Percentiles rank a stretch among this genome's conserved stretches.
Conservation (phyloP, 139 green algal species). For the Ettlia oleoabundans region DNA sequence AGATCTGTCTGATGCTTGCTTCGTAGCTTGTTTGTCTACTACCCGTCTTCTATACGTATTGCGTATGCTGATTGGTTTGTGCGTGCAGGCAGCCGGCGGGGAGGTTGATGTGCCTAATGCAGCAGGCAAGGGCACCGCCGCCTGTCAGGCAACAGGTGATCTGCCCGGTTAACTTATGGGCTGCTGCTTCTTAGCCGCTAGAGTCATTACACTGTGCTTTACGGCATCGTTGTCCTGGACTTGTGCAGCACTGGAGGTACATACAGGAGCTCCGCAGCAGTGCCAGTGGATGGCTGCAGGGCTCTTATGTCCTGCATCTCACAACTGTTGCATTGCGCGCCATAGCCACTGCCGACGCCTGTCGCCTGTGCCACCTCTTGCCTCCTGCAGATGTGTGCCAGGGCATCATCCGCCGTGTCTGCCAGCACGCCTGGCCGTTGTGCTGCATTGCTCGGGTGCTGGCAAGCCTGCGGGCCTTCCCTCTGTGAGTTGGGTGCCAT, state of each 20-base stretch:
- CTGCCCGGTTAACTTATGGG: background rate
- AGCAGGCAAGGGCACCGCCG: background rate
- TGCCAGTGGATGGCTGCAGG: too few species aligned
- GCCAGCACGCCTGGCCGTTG: conserved; percentile 27
- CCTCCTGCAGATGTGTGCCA: conserved; percentile 18
- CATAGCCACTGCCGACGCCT: background rate
- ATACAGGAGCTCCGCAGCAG: too few species aligned
- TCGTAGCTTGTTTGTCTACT: too few species aligned
- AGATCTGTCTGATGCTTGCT: too few species aligned
- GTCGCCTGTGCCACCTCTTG: background rate
- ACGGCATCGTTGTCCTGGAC: too few species aligned
- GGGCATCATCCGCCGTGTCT: background rate
- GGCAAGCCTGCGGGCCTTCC: conserved; percentile 28
- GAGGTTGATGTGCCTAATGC: background rate
- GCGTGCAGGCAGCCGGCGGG: conserved; percentile 4
- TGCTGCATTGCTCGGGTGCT: conserved; percentile 5
- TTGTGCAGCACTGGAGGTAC: too few species aligned
- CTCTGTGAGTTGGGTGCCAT: conserved; percentile 12
- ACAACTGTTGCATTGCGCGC: too few species aligned
- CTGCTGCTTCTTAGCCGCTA: background rate
- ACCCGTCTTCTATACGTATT: too few species aligned
- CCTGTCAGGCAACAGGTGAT: background rate
- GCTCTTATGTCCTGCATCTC: too few species aligned
- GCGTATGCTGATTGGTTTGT: too few species aligned
- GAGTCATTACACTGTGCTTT: too few species aligned